phyloP scores from a whole-genome alignment of 2,329 filamentous ascomycete genomes.

The Sporothrix pseudoabietina region DNA sequence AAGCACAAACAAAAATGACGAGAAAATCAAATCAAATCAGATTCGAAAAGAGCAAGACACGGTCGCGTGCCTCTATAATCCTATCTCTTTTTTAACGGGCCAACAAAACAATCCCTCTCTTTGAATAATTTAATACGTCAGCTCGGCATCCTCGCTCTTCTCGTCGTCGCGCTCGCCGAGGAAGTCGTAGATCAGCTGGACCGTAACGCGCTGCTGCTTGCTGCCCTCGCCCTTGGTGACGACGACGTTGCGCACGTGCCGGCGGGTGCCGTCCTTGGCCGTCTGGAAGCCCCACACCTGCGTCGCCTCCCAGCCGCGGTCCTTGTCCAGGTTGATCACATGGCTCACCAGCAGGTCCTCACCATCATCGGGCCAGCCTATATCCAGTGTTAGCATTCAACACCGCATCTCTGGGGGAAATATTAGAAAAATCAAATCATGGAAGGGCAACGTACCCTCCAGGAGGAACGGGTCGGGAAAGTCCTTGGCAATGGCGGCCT shows the following conservation, averaged over 20 bases:
- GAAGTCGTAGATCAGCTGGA: constrained; percentile 62
- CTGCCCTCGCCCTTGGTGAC: constrained; percentile 50
- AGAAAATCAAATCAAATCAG: not conserved
- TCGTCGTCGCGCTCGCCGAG: constrained; percentile 35
- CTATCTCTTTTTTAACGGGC: not conserved
- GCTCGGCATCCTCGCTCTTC: constrained; percentile 22
- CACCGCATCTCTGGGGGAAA: not conserved
- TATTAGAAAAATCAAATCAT: not conserved
- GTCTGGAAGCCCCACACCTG: constrained; percentile 65
- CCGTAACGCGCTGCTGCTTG: constrained; percentile 47
- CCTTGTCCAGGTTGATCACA: constrained; percentile 56
- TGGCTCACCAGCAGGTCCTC: constrained; percentile 66
- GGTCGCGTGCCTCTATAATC: not conserved
- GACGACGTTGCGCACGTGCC: constrained; percentile 57
- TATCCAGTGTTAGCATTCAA: not conserved
- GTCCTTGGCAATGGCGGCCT: constrained; percentile 56
- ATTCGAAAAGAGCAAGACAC: constrained; percentile 9
- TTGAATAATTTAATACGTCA: constrained; percentile 30
- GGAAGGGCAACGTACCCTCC: constrained; percentile 38
- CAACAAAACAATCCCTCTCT: constrained; percentile 8
- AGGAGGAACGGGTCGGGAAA: constrained; percentile 53
- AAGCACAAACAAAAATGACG: not conserved
- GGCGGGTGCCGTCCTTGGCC: constrained; percentile 52
- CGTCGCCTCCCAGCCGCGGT: constrained; percentile 56
- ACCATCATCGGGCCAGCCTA: constrained; percentile 56